Evolutionary conservation across 176 grass and related monocot genomes (phyloP).

Genomic region (Saccharum officinarum): DNA sequence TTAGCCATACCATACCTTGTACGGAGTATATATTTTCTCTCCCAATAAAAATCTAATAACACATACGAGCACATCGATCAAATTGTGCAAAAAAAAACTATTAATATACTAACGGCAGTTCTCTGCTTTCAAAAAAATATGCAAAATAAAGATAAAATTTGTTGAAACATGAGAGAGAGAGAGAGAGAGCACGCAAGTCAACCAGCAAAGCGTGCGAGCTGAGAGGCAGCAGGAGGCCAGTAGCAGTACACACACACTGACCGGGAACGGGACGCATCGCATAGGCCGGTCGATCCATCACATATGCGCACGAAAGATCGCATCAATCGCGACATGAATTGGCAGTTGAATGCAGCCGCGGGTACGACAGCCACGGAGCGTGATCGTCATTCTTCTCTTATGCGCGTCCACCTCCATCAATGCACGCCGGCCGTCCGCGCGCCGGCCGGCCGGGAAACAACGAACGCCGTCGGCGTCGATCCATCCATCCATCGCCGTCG

Average conservation of each 20-base stretch:
- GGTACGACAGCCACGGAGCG: constrained; percentile 24
- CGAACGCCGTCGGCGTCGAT: background rate
- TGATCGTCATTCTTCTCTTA: constrained; percentile 31
- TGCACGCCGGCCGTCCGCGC: background rate
- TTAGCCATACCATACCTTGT: background rate
- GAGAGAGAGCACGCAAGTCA: constrained; percentile 19
- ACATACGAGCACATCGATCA: background rate
- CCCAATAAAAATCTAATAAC: background rate
- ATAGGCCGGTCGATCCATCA: background rate
- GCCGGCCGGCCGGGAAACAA: background rate
- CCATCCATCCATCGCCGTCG: background rate
- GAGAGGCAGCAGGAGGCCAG: background rate
- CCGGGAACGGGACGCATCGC: background rate
- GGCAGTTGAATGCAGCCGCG: constrained; percentile 26
- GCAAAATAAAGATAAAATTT: too few relatives aligned
- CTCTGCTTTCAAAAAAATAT: too few relatives aligned
- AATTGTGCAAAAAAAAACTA: too few relatives aligned
- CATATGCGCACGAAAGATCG: constrained; percentile 29
- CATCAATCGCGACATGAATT: constrained; percentile 36
- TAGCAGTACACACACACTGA: background rate
- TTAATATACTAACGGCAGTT: too few relatives aligned
- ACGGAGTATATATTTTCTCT: background rate
- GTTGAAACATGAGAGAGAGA: background rate
- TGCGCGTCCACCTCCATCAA: constrained; percentile 24
- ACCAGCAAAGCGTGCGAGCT: background rate